Evolutionary conservation across 164 flowering plant species (phyloP), one percentile per base, ranked within the genome.

Genomic region (Hamamelis virginiana): DNA sequence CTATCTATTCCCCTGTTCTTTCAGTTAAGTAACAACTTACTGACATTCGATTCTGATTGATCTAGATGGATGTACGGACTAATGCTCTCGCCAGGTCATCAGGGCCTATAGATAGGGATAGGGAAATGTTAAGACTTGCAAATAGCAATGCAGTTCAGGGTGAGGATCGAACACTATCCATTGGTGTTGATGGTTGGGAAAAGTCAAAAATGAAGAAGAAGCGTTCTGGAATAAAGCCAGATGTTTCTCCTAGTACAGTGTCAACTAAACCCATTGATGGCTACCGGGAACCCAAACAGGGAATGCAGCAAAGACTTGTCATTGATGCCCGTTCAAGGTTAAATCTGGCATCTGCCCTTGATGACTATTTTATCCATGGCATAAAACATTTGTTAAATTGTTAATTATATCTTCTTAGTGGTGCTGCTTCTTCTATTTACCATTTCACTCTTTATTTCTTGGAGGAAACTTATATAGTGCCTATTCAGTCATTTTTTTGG

Each of bases 151-250:
- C 75, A 11, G 74, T 76, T 74, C 87, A 77, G 60, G 82, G 83
- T 69, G 90, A 91, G 44, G 90, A 85, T 75, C 81, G 80, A 65
- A 64, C 80, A 67, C 71, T 82, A 67, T 47, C 90, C 6, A 70
- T 78, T 73, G 80, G 82, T 62, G 81, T 74, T 59, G 92, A 89
- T 74, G 87, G 94, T 69, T 92, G 96, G 96, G 98, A 92, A 64
- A 92, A 88, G 81, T 74, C 96, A 72, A 90, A 87, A 76, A 88
- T 87, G 94, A 87, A 86, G 81, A 90, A 89, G 75, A 90, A 83
- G 74, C 97, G 96, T 45, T 87, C 96, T 59, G 89, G 78, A 28
- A 89, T 86, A 68, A 92, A 90, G 78, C 66, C 86, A 55, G 96
- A 87, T 78, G 76, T 65, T 73, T 78, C 87, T 75, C 65, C 81